Percentiles rank a stretch among this genome's conserved stretches.
These are phyloP conservation scores for Colletotrichum destructivum DNA, from an alignment of 2,329 filamentous ascomycete genomes.

Conservation along the genomic window DNA sequence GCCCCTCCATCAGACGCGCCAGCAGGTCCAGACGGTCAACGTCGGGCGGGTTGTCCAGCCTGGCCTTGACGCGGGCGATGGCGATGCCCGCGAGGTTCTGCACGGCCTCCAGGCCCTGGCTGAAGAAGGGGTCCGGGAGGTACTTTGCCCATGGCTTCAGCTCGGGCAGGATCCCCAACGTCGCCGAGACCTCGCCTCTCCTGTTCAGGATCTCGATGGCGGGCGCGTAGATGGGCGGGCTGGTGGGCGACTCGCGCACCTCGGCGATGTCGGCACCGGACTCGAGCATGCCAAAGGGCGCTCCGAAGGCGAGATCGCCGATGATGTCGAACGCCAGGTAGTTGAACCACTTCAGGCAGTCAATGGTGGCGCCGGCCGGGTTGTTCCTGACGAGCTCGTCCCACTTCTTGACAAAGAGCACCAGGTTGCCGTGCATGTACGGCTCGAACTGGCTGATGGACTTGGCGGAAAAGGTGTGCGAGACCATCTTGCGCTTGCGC, in stretches of 20 bases:
- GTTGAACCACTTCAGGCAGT: constrained; percentile 67
- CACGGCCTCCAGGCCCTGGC: constrained; percentile 80
- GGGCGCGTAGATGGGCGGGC: constrained; percentile 77
- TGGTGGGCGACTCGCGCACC: constrained; percentile 64
- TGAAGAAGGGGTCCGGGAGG: constrained; percentile 87
- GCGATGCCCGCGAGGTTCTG: constrained; percentile 89
- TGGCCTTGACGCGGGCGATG: constrained; percentile 82
- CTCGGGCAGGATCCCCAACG: constrained; percentile 80
- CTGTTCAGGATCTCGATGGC: constrained; percentile 93
- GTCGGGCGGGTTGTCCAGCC: constrained; percentile 78
- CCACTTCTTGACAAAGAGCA: constrained; percentile 81
- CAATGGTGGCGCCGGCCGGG: constrained; percentile 65
- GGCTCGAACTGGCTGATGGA: constrained; percentile 88
- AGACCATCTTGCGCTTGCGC: constrained; percentile 89
- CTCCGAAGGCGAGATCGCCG: constrained; percentile 45
- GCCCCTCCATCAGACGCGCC: constrained; percentile 86
- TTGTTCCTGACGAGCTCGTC: constrained; percentile 65
- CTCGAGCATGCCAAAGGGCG: constrained; percentile 44
- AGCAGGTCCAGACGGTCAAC: constrained; percentile 84
- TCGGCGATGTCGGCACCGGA: constrained; percentile 41
- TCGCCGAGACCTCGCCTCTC: constrained; percentile 86
- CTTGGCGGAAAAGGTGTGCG: constrained; percentile 89
- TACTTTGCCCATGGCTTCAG: constrained; percentile 87
- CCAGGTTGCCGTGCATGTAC: constrained; percentile 86
- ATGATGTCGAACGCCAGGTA: constrained; percentile 44